Percentiles rank a stretch among this genome's conserved stretches.
Conservation (phyloP, 768 basidiomycete genomes). For the Sistotremastrum niveocremeum region DNA sequence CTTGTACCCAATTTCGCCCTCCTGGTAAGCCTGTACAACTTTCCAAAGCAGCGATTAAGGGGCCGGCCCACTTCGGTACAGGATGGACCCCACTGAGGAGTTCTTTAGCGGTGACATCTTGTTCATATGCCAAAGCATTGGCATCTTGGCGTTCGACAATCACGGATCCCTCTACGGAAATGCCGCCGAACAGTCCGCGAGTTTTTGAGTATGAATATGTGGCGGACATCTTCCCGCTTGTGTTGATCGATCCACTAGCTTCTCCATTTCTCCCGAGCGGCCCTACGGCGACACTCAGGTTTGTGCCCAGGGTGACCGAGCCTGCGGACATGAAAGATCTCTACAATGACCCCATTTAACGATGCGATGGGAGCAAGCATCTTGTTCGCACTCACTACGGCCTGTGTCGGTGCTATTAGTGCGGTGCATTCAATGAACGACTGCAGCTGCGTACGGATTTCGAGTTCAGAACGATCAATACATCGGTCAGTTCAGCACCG, state of each 20-base stretch:
- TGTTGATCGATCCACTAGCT: conserved; percentile 69
- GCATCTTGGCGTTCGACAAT: conserved; percentile 93
- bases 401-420: conserved; percentile 24
- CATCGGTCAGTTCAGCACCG: conserved; percentile 84
- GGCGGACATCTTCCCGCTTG: conserved; percentile 78
- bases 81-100: conserved; percentile 68
- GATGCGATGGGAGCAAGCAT: background rate
- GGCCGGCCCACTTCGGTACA: conserved; percentile 66
- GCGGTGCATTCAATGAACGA: background rate
- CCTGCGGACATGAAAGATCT: conserved; percentile 92
- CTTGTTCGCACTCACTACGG: conserved; percentile 38
- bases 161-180: conserved; percentile 79
- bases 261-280: conserved; percentile 92
- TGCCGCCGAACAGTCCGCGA: conserved; percentile 84
- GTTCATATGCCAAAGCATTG: conserved; percentile 65
- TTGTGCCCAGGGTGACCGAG: conserved; percentile 80
- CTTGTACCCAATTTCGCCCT: conserved; percentile 50
- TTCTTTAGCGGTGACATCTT: conserved; percentile 59
- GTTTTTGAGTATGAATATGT: conserved; percentile 85
- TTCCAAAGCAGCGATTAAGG: conserved; percentile 63
- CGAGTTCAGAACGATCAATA: conserved; percentile 80
- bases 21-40: conserved; percentile 59
- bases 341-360: conserved; percentile 22
- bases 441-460: conserved; percentile 37
- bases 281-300: conserved; percentile 79